Base-by-base conservation (phyloP, 2,329 filamentous ascomycete genomes). In the Xylogone sp. region DNA sequence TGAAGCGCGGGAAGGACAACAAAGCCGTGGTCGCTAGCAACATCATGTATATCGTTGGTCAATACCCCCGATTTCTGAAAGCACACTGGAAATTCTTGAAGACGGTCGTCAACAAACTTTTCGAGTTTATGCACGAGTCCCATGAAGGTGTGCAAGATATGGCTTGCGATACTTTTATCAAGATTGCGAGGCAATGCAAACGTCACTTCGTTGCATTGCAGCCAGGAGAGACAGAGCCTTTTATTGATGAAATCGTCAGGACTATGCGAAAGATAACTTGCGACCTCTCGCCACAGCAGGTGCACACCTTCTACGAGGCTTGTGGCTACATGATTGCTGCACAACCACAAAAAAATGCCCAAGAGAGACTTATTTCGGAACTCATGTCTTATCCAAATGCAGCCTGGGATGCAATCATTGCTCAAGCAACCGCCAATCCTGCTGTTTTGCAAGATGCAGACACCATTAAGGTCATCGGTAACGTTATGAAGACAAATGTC, bases 401-500 rank as follows among this genome's bases (percentile, higher is more conserved):
- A 34, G 95, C 94, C 19, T 99, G 94, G 94, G 92, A 97, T 66
- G 83, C 87, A 64, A 97, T 99, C 63, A 99, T 99, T 66, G 83
- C 84, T 61, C 83, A 88, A 65, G 94, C 94, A 21, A 94, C 90
- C 50, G 79, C 87, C 55, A 86, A 97, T 66, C 90, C 94, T 0
- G 80, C 84, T 20, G 91, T 94, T 59, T 78, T 99, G 12, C 90
- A 97, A 69, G 91, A 97, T 65, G 78, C 86, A 10, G 92, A 99
- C 61, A 96, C 92, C 1, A 97, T 99, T 75, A 99, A 99, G 76
- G 86, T 99, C 60, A 92, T 99, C 56, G 94, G 94, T 59, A 99
- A 99, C 72, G 97, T 99, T 68, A 99, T 99, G 94, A 99, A 99
- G 81, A 99, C 94, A 1, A 99, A 99, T 63, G 94, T 99, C 3